Conservation (phyloP, 257 asterid genomes). For the Galeopsis tetrahit region DNA sequence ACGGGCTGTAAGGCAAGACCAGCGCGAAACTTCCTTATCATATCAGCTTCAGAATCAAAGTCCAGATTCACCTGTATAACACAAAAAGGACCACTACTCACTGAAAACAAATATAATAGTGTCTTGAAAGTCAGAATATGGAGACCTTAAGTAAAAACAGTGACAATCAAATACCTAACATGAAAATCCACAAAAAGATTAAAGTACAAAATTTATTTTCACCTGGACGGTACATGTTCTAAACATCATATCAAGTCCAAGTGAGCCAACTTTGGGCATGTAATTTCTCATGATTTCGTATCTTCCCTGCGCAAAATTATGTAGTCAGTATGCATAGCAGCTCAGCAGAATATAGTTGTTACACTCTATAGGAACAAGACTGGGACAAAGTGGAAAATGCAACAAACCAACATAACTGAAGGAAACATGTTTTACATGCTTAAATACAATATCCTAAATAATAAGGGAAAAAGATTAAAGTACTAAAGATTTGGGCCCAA, state of each 20-base stretch:
- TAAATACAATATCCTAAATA: constrained; percentile 15
- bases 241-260: constrained; percentile 97
- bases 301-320: constrained; percentile 76
- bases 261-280: constrained; percentile 98
- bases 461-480: not conserved
- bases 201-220: constrained; percentile 7
- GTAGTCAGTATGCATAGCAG: constrained; percentile 44
- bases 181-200: constrained; percentile 1
- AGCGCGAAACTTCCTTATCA: constrained; percentile 94
- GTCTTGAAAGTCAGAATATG: constrained; percentile 5
- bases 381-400: constrained; percentile 6
- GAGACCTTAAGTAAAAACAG: not conserved
- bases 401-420: constrained; percentile 17
- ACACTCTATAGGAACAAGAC: constrained; percentile 5
- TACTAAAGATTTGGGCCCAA: not conserved
- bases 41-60: constrained; percentile 93
- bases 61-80: constrained; percentile 90
- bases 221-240: constrained; percentile 98
- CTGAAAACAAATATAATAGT: constrained; percentile 23
- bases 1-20: constrained; percentile 98
- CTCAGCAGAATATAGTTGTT: constrained; percentile 24
- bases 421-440: constrained; percentile 9
- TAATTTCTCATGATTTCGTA: constrained; percentile 86
- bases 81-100: constrained; percentile 25
- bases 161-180: constrained; percentile 2